Evolutionary conservation across 805 yeast species (phyloP).

Genomic region (Priceomyces medius): DNA sequence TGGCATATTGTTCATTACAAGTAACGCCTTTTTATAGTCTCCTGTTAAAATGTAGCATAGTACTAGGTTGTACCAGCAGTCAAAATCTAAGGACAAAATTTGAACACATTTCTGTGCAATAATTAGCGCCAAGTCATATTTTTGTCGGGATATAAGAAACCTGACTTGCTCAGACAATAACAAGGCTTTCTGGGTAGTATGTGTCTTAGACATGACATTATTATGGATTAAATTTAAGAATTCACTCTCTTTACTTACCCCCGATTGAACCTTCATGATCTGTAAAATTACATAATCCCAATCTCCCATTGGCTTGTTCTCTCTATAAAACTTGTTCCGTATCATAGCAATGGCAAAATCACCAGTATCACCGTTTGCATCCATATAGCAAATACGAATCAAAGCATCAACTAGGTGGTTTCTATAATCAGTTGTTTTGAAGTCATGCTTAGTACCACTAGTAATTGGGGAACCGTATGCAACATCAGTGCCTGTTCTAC

Average conservation of each 20-base stretch:
- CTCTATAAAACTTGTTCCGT: conserved; percentile 5
- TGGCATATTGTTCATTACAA: conserved; percentile 74
- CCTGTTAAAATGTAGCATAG: conserved; percentile 56
- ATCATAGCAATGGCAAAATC: conserved; percentile 39
- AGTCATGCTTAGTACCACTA: conserved; percentile 20
- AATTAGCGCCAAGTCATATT: conserved; percentile 55
- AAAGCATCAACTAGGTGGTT: conserved; percentile 57
- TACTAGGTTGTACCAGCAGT: conserved; percentile 66
- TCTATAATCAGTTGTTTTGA: conserved; percentile 35
- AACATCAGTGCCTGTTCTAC: conserved; percentile 41
- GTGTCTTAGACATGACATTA: conserved; percentile 14
- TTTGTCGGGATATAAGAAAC: conserved; percentile 54
- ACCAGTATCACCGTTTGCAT: conserved; percentile 26
- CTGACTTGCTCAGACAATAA: conserved; percentile 62
- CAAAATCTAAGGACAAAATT: conserved; percentile 74
- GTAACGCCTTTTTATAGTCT: conserved; percentile 59
- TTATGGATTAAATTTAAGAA: conserved; percentile 24
- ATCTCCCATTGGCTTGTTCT: conserved; percentile 9
- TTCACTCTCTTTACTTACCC: conserved; percentile 20
- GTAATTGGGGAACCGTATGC: conserved; percentile 29
- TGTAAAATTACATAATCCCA: conserved; percentile 26
- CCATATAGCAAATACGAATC: conserved; percentile 41
- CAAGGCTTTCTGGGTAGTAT: conserved; percentile 52
- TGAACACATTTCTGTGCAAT: conserved; percentile 61
- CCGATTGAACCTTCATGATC: conserved; percentile 22